Evolutionary conservation across 2,329 filamentous ascomycete species (phyloP).

Genomic region (Pseudogymnoascus sp.): DNA sequence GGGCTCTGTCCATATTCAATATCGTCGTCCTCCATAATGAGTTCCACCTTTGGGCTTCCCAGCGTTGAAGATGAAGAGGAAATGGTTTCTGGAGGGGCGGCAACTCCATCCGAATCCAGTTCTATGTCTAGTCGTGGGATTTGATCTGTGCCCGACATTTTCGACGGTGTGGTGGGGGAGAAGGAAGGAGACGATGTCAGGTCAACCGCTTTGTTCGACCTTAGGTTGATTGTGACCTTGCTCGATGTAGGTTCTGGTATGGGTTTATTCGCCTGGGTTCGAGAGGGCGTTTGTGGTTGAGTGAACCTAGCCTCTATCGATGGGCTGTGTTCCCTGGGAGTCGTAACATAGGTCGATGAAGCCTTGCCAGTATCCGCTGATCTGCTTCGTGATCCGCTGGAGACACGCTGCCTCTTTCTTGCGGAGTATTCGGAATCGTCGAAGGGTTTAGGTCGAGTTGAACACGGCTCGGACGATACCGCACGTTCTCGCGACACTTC

Average conservation of each 20-base stretch:
- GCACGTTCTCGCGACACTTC: conserved; percentile 47
- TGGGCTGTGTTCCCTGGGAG: conserved; percentile 26
- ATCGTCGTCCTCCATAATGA: conserved; percentile 23
- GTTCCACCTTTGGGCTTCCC: conserved; percentile 27
- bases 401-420: conserved; percentile 57
- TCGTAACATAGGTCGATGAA: conserved; percentile 18
- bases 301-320: conserved; percentile 23
- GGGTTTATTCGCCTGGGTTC: conserved; percentile 28
- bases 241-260: conserved; percentile 43
- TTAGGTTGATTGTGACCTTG: conserved; percentile 54
- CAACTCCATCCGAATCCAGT: conserved; percentile 27
- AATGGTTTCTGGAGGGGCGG: conserved; percentile 23
- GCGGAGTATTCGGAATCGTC: conserved; percentile 42
- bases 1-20: conserved; percentile 21
- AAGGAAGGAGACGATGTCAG: conserved; percentile 37
- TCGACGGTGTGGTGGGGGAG: conserved; percentile 33
- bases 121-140: conserved; percentile 20
- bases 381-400: conserved; percentile 47
- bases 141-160: conserved; percentile 20
- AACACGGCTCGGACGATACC: conserved; percentile 55
- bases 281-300: conserved; percentile 25
- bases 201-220: conserved; percentile 39
- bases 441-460: conserved; percentile 58
- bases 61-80: conserved; percentile 25
- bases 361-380: conserved; percentile 37